These are phyloP conservation scores for Phytophthora agathidicida DNA, from an alignment of 352 stramenopile species.

Conservation along the genomic window DNA sequence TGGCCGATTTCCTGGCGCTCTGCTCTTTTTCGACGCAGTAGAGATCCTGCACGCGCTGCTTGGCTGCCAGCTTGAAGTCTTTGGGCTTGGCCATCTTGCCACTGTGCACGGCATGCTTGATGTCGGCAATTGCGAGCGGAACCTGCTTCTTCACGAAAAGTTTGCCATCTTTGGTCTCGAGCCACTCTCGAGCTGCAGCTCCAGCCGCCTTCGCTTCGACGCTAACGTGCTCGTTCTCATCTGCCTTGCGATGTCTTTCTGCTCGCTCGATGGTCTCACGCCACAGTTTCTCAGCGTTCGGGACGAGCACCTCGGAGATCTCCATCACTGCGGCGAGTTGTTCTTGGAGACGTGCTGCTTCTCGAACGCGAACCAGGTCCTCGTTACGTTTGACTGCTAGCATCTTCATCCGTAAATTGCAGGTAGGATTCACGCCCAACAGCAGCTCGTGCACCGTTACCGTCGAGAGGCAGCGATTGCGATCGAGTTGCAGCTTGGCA, in stretches of 20 bases:
- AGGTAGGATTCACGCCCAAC: constrained; percentile 45
- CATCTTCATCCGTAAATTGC: constrained; percentile 71
- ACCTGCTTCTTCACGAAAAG: constrained; percentile 64
- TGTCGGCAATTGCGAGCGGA: constrained; percentile 39
- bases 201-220: constrained; percentile 31
- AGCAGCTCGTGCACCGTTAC: constrained; percentile 50
- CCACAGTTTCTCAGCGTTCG: constrained; percentile 44
- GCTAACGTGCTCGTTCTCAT: constrained; percentile 41
- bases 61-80: constrained; percentile 55
- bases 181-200: constrained; percentile 38
- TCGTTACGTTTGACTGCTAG: constrained; percentile 55
- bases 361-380: constrained; percentile 18
- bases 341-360: constrained; percentile 16
- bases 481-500: constrained; percentile 46
- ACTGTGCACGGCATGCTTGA: constrained; percentile 57
- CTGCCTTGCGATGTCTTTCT: constrained; percentile 39
- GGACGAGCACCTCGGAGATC: constrained; percentile 23
- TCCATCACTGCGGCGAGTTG: constrained; percentile 42
- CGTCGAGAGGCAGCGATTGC: constrained; percentile 33
- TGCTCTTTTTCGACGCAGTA: constrained; percentile 47
- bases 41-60: constrained; percentile 41
- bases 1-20: constrained; percentile 40
- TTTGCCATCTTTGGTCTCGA: constrained; percentile 72
- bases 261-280: constrained; percentile 38
- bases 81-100: constrained; percentile 61